Evolutionary conservation across 2,329 filamentous ascomycete genomes (phyloP).

Genomic region (Penicillium occitanis): DNA sequence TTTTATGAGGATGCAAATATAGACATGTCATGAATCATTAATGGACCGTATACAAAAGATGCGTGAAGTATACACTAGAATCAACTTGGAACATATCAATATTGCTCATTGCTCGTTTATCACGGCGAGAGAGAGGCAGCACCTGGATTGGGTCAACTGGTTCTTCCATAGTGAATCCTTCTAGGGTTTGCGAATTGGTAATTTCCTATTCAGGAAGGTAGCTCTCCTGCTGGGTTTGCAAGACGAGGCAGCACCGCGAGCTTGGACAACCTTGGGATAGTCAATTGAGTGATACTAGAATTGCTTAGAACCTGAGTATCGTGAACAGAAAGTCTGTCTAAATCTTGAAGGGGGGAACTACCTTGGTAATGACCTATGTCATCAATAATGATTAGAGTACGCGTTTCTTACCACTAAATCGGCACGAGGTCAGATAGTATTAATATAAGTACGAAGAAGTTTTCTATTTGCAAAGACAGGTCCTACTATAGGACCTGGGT

Average conservation of each 20-base stretch:
- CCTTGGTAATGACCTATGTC: too few relatives aligned
- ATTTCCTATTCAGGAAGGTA: not conserved
- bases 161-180: not conserved
- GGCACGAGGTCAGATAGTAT: too few relatives aligned
- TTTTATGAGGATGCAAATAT: slow-evolving; percentile 18
- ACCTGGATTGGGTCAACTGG: not conserved
- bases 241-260: not conserved
- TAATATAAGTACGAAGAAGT: too few relatives aligned
- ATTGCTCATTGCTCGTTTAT: too few relatives aligned
- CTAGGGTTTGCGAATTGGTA: not conserved
- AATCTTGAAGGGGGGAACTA: too few relatives aligned
- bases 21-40: slow-evolving; percentile 9
- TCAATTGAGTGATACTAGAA: too few relatives aligned
- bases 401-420: too few relatives aligned
- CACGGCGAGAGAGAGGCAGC: not conserved
- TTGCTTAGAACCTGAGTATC: too few relatives aligned
- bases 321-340: too few relatives aligned
- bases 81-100: not conserved
- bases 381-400: too few relatives aligned
- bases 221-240: not conserved
- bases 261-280: not conserved
- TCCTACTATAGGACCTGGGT: too few relatives aligned
- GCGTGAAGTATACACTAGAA: not conserved
- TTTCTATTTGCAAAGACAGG: too few relatives aligned
- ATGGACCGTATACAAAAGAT: not conserved